Percentiles rank a stretch among this genome's conserved stretches.
Conservation (phyloP, 306 rosid genomes). For the Vigna nakashimae region DNA sequence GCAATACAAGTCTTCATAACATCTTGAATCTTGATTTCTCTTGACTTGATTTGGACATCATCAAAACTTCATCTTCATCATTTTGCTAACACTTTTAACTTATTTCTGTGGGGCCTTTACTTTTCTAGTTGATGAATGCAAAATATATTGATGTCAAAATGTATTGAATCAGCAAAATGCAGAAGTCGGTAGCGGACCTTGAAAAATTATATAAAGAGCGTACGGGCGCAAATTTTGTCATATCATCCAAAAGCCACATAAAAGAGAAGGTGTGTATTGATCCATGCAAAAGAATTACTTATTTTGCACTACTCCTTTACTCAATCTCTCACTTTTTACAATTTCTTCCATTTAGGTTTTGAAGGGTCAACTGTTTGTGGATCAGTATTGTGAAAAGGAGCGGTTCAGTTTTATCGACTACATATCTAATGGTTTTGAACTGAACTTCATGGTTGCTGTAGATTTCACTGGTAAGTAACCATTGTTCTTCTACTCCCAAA, state of each 20-base stretch:
- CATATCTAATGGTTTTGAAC: conserved; percentile 85
- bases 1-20: too few relatives aligned
- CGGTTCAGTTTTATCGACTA: conserved; percentile 86
- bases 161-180: conserved; percentile 60
- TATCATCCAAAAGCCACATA: conserved; percentile 54
- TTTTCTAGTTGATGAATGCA: not conserved
- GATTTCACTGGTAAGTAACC: conserved; percentile 77
- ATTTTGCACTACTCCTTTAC: conserved; percentile 6
- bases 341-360: conserved; percentile 53
- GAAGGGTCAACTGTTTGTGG: conserved; percentile 86
- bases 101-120: not conserved
- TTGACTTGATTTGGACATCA: too few relatives aligned
- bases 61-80: too few relatives aligned
- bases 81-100: not conserved
- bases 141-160: conserved; percentile 30
- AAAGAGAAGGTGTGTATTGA: conserved; percentile 65
- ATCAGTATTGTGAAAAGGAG: conserved; percentile 66
- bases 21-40: too few relatives aligned
- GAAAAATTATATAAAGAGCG: conserved; percentile 63
- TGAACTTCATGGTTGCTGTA: conserved; percentile 92
- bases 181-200: conserved; percentile 73
- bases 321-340: conserved; percentile 28
- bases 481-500: not conserved
- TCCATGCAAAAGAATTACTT: conserved; percentile 6
- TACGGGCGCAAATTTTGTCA: conserved; percentile 56